Evolutionary conservation across 1,284 basidiomycete genomes (phyloP), one percentile per base, ranked within the genome.

Genomic region (Veloboletus limbatus): DNA sequence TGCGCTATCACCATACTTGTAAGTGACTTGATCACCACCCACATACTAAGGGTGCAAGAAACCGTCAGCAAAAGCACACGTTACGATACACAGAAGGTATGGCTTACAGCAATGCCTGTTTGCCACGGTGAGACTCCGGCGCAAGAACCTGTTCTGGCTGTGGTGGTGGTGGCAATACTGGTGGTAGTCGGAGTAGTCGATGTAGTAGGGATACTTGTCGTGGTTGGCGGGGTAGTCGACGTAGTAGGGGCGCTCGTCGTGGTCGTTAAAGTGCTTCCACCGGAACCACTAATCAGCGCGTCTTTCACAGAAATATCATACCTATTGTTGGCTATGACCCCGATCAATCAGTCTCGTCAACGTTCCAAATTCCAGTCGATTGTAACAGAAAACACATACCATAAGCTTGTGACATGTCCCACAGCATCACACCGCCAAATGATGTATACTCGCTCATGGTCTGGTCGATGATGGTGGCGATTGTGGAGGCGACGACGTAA

Each of bases 391-490:
- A 34, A 3, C 7, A 53, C 47, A 13, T 11, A 55, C 78, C 76
- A 49, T 76, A 73, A 4, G 80, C 79, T 57, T 81, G 78, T 2
- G 77, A 81, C 6, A 75, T 76, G 55, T 84, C 81, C 82, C 82
- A 76, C 10, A 85, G 64, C 82, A 86, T 86, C 18, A 82, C 70
- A 40, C 84, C 83, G 8, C 83, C 83, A 57, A 85, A 85, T 17
- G 81, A 83, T 6, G 79, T 75, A 59, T 74, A 85, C 39, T 72
- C 54, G 10, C 67, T 60, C 6, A 69, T 69, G 2, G 75, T 79
- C 45, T 72, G 59, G 25, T 66, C 46, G 21, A 75, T 72, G 43
- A 82, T 76, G 39, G 58, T 66, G 1, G 68, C 66, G 18, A 85
- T 58, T 1, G 74, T 77, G 1, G 65, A 64, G 8, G 73, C 66